Evolutionary conservation across 768 basidiomycete species (phyloP).

Genomic region (Termitomyces sp.): DNA sequence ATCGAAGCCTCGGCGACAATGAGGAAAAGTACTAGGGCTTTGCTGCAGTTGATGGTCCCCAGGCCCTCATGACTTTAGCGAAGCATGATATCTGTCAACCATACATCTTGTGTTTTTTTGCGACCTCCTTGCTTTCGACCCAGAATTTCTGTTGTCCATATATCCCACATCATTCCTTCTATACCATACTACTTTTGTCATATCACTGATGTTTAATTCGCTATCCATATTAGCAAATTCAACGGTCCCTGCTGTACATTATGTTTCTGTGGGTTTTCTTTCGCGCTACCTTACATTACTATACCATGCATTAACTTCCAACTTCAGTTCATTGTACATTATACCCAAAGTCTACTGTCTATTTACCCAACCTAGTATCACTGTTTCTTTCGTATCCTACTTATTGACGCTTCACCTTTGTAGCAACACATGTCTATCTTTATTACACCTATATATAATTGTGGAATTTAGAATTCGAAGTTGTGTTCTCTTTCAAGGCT

Average conservation of each 20-base stretch:
- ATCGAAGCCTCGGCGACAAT: slow-evolving; percentile 31
- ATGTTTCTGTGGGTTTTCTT: slow-evolving; percentile 1
- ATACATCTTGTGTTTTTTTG: slow-evolving; percentile 4
- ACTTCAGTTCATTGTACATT: slow-evolving; percentile 10
- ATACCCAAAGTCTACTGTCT: slow-evolving; percentile 5
- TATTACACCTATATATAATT: slow-evolving; percentile 2
- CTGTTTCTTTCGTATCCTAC: background rate
- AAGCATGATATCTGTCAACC: slow-evolving; percentile 2
- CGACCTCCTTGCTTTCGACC: background rate
- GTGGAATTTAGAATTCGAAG: background rate
- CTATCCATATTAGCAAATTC: slow-evolving; percentile 13
- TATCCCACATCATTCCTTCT: slow-evolving; percentile 10
- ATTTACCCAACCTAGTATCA: slow-evolving; percentile 3
- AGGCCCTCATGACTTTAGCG: background rate
- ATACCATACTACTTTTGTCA: slow-evolving; percentile 12
- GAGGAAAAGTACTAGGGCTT: slow-evolving; percentile 24
- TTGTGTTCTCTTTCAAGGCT: background rate
- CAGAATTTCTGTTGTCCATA: slow-evolving; percentile 6
- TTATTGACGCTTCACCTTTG: background rate
- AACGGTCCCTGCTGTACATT: slow-evolving; percentile 8
- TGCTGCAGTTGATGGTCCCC: background rate
- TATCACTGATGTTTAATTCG: slow-evolving; percentile 11
- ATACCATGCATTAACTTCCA: slow-evolving; percentile 7
- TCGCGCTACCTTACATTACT: slow-evolving; percentile 4
- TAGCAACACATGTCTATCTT: slow-evolving; percentile 8